A percentile compares a stretch with the other conserved stretches of the same genome.
Conservation (phyloP, 2,329 filamentous ascomycete genomes). For the Anisogramma anomala region DNA sequence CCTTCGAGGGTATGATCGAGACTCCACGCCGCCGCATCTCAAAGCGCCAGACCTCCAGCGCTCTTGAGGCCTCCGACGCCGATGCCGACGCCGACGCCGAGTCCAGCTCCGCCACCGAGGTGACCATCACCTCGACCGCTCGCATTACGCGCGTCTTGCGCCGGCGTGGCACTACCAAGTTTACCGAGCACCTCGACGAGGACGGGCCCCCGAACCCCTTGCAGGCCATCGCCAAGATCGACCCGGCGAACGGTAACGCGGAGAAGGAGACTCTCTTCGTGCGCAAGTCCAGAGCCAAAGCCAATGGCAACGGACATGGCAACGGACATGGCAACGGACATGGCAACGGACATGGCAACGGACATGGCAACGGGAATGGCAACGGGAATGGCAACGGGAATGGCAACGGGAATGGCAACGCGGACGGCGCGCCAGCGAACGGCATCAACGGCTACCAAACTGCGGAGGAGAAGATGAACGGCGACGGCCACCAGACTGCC, state of each 20-base stretch:
- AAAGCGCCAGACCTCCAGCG: slow-evolving; percentile 39
- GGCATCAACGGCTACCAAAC: not conserved
- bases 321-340: no score
- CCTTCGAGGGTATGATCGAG: slow-evolving; percentile 50
- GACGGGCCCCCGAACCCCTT: slow-evolving; percentile 24
- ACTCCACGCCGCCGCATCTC: slow-evolving; percentile 36
- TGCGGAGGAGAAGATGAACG: slow-evolving; percentile 16
- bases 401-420: no score
- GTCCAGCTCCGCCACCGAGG: slow-evolving; percentile 36
- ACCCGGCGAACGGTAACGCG: not conserved
- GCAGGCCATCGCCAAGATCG: slow-evolving; percentile 12
- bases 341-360: no score
- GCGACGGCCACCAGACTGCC: slow-evolving; percentile 21
- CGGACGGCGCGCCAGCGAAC: slow-evolving; percentile 14
- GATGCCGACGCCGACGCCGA: slow-evolving; percentile 37
- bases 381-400: no score
- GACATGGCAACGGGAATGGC: no score
- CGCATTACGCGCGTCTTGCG: slow-evolving; percentile 25
- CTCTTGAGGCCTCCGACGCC: slow-evolving; percentile 31
- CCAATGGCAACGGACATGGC: no score
- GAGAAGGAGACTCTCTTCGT: not conserved
- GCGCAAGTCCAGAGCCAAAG: slow-evolving; percentile 9
- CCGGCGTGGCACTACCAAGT: slow-evolving; percentile 37
- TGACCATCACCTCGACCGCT: slow-evolving; percentile 17
- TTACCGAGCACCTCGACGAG: slow-evolving; percentile 39